Base-by-base conservation (phyloP, 2,329 filamentous ascomycete species). In the Fusarium falciforme region DNA sequence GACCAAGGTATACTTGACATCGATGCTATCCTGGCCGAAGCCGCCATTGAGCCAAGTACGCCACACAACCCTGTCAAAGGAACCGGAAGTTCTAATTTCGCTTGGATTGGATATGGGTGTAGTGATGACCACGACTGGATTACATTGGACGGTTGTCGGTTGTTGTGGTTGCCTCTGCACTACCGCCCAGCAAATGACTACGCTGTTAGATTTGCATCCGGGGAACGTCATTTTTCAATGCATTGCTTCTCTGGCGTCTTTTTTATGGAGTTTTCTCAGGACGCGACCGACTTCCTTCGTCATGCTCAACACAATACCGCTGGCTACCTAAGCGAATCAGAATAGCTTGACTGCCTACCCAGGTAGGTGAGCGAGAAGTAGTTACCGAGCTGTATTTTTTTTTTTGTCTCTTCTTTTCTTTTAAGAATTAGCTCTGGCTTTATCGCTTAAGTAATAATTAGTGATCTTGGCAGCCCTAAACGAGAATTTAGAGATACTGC, bases 31-130 rank as follows among this genome's bases (percentile, higher is more conserved):
- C 9, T 20, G 6, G 10, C 38, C 38, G 9, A 20, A 40, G 17
- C n/a, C n/a, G n/a, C 38, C 10, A 40, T 11, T 40, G 9, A 10
- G 36, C 8, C 17, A n/a, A 10, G 11, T 11, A 5, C 36, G 17
- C 17, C 36, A 4, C 36, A 44, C 4, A 33, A 12, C 31, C 2
- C 35, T 6, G 1, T 8, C 35, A 3, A 36, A 36, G 14, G 2
- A 16, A 36, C 3, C 3, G 14, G 14, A 1, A 16, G 1, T 36
- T 17, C 4, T 4, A 0, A 36, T 17, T 4, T 14, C 14, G 36
- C 16, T 40, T 40, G n/a, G 8, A 4, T 40, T 22, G 40, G 11
- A 16, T 44, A 22, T 25, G 40, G 20, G 20, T 22, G 22, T 22
- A 25, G 11, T 16, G 20, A 12, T 16, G 1, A 7, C 2, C 11